Base-by-base conservation (phyloP, 352 stramenopile genomes). In the Phytophthora tentaculata region DNA sequence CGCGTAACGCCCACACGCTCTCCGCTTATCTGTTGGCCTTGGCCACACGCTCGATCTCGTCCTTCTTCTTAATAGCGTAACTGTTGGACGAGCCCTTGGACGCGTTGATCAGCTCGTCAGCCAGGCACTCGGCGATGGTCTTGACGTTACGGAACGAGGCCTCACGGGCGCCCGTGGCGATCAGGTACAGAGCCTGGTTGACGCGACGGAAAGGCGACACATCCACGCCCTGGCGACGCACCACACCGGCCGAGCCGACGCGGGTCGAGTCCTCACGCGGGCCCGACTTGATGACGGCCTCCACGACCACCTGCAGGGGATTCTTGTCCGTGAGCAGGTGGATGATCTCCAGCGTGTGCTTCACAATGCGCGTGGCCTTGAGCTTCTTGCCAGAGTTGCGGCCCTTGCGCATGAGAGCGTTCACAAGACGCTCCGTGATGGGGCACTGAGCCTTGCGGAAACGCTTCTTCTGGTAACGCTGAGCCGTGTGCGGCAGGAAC, bases 41-140 rank as follows among this genome's bases (percentile, higher is more conserved):
- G 83, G 98, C 97, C 64, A 99, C 98, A 97, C 98, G 97, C 93
- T 99, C 98, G 80, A 99, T 99, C 85, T 99, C 98, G 88, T 99
- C 98, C 95, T 99, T 99, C 92, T 99, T 99, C 97, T 99, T 99
- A 88, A 99, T 99, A 77, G 98, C 97, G 84, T 99, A 99, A 70
- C 90, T 98, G 97, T 99, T 99, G 79, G 97, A 99, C 76, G 96
- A 99, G 66, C 98, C 97, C 88, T 98, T 98, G 55, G 98, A 98
- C 43, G 98, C 98, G 87, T 99, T 99, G 86, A 99, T 99, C 61
- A 99, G 92, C 88, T 99, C 98, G 84, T 99, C 98, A 47, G 98
- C 98, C 54, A 99, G 84, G 81, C 98, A 99, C 87, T 99, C 98
- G 28, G 97, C 95, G 78, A 99, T 99, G 71, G 98, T 99, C 96